These are phyloP conservation scores for Diaporthe ilicicola DNA, from an alignment of 2,329 filamentous ascomycete genomes.

Conservation along the genomic window DNA sequence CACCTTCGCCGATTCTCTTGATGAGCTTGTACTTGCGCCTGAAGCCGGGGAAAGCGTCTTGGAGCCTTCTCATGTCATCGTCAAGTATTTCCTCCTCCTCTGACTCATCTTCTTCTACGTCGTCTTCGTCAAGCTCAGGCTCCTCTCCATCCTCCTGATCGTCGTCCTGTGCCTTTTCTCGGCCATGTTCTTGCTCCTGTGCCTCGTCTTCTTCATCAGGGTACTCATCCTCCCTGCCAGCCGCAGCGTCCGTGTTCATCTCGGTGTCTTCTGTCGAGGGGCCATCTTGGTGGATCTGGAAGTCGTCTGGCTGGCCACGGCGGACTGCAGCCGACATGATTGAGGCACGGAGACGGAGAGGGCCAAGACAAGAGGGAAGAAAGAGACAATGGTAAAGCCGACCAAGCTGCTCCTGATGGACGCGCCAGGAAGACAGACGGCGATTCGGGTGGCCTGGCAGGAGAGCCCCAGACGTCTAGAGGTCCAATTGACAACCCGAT, in stretches of 20 bases:
- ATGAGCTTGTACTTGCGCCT: conserved; percentile 86
- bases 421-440: not conserved
- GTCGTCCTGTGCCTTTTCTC: conserved; percentile 43
- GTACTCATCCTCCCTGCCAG: conserved; percentile 43
- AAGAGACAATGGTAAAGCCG: not conserved
- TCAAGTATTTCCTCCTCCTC: conserved; percentile 72
- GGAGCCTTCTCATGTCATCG: conserved; percentile 85
- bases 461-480: not conserved
- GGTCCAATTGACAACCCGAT: not conserved
- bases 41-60: conserved; percentile 84
- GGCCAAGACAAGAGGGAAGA: not conserved
- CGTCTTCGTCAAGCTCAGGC: conserved; percentile 44
- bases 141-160: conserved; percentile 48
- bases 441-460: not conserved
- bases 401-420: not conserved
- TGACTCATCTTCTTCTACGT: conserved; percentile 54
- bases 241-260: conserved; percentile 55
- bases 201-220: conserved; percentile 44
- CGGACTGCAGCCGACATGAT: conserved; percentile 38
- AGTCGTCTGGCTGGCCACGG: conserved; percentile 47
- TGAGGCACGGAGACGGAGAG: not conserved
- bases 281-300: conserved; percentile 60
- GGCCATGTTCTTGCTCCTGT: conserved; percentile 44
- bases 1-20: conserved; percentile 96
- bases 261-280: conserved; percentile 58